phyloP scores from a whole-genome alignment of 495 filamentous ascomycete species.

The Aspergillus taichungensis region DNA sequence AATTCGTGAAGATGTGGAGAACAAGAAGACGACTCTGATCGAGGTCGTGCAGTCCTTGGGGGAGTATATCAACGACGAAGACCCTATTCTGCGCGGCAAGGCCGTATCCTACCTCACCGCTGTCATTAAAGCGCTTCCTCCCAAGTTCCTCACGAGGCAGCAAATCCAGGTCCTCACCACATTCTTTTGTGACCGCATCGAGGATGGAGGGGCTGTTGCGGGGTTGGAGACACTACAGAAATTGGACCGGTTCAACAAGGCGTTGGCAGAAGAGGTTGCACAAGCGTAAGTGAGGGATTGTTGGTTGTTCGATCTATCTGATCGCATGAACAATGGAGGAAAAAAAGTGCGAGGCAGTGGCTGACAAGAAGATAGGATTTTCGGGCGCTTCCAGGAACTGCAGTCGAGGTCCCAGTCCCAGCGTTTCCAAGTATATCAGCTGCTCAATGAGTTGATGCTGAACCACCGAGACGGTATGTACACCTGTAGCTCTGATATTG shows the following conservation, averaged over 20 bases:
- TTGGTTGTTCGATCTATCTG: not conserved
- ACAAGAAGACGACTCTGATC: conserved; percentile 53
- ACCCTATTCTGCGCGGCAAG: conserved; percentile 53
- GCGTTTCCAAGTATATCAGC: conserved; percentile 53
- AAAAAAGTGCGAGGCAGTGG: not conserved
- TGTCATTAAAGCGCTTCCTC: conserved; percentile 49
- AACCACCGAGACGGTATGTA: conserved; percentile 51
- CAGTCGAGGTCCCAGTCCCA: conserved; percentile 56
- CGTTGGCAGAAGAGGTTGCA: conserved; percentile 38
- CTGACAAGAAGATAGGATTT: conserved; percentile 28
- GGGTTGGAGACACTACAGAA: conserved; percentile 40
- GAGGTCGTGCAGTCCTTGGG: conserved; percentile 59
- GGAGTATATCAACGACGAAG: conserved; percentile 65
- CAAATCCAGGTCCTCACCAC: conserved; percentile 53
- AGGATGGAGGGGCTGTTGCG: conserved; percentile 48
- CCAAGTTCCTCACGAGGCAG: conserved; percentile 54
- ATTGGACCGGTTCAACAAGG: conserved; percentile 40
- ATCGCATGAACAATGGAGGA: not conserved
- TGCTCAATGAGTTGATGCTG: conserved; percentile 58
- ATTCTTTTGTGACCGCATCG: conserved; percentile 53
- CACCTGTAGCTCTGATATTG: not conserved
- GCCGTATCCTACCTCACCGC: conserved; percentile 61
- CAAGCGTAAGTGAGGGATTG: conserved; percentile 36
- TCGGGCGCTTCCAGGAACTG: conserved; percentile 45
- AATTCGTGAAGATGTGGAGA: conserved; percentile 46